Evolutionary conservation across 495 filamentous ascomycete genomes (phyloP).

Genomic region (Parmelia sp.): DNA sequence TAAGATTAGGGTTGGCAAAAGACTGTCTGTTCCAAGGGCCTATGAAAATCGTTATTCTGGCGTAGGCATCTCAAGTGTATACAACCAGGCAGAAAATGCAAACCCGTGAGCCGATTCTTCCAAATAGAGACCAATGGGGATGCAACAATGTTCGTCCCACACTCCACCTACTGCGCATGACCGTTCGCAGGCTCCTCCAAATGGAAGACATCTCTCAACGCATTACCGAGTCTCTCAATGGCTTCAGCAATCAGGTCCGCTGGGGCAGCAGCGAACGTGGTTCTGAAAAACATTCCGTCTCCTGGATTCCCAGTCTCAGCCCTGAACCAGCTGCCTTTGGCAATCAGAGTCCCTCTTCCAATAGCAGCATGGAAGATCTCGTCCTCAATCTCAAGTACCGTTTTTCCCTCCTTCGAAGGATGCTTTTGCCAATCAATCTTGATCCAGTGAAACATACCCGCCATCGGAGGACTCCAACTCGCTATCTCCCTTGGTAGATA

Average conservation of each 20-base stretch:
- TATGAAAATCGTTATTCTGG: not conserved
- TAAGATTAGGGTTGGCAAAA: not conserved
- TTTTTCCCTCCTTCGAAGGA: conserved; percentile 52
- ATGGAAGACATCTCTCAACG: conserved; percentile 59
- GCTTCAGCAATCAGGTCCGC: conserved; percentile 70
- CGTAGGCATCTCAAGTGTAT: not conserved
- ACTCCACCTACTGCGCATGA: not conserved
- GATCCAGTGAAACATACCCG: conserved; percentile 99
- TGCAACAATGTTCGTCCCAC: not conserved
- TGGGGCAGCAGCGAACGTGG: conserved; percentile 79
- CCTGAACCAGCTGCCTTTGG: conserved; percentile 83
- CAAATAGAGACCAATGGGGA: not conserved
- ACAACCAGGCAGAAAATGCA: not conserved
- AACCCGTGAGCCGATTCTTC: not conserved
- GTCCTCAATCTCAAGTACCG: conserved; percentile 68
- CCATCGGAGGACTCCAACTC: conserved; percentile 73
- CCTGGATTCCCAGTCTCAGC: conserved; percentile 44
- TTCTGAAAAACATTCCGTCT: conserved; percentile 68
- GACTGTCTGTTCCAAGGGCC: not conserved
- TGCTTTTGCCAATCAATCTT: conserved; percentile 69
- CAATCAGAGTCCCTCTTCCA: conserved; percentile 63
- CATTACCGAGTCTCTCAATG: conserved; percentile 65
- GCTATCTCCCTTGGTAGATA: conserved; percentile 70
- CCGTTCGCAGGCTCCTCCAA: conserved; percentile 13
- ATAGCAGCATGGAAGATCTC: conserved; percentile 72